Evolutionary conservation across 2,329 filamentous ascomycete species (phyloP).

Genomic region (Epichloe coenophiala): DNA sequence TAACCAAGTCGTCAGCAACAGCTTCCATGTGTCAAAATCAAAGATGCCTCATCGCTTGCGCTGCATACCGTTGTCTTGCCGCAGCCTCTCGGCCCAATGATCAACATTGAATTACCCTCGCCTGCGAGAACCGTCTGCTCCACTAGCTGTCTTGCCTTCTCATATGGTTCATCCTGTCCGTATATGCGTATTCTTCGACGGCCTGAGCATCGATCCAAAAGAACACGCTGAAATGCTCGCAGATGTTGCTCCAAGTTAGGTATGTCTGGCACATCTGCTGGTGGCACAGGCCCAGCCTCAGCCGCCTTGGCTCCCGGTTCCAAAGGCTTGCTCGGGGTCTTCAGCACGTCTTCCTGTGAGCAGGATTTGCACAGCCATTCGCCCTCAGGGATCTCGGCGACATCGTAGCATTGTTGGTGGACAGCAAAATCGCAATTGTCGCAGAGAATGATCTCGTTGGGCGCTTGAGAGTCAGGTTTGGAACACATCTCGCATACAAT

Average conservation of each 20-base stretch:
- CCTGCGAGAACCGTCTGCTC: conserved; percentile 79
- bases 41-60: no score
- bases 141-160: conserved; percentile 67
- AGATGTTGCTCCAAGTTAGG: conserved; percentile 45
- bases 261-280: conserved; percentile 29
- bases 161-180: conserved; percentile 45
- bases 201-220: conserved; percentile 47
- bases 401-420: conserved; percentile 47
- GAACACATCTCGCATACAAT: conserved; percentile 45
- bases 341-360: conserved; percentile 30
- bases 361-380: conserved; percentile 52
- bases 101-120: conserved; percentile 91
- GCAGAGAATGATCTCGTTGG: conserved; percentile 51
- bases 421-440: conserved; percentile 49
- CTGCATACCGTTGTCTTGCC: conserved; percentile 69
- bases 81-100: conserved; percentile 78
- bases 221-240: conserved; percentile 35
- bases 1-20: conserved; percentile 10
- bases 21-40: not conserved
- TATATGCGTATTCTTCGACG: conserved; percentile 39
- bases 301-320: conserved; percentile 9
- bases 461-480: conserved; percentile 40
- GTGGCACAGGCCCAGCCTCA: conserved; percentile 8
- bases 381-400: conserved; percentile 43
- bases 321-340: conserved; percentile 15